Evolutionary conservation across 257 asterid genomes (phyloP).

Genomic region (Solanum sparsipilum): DNA sequence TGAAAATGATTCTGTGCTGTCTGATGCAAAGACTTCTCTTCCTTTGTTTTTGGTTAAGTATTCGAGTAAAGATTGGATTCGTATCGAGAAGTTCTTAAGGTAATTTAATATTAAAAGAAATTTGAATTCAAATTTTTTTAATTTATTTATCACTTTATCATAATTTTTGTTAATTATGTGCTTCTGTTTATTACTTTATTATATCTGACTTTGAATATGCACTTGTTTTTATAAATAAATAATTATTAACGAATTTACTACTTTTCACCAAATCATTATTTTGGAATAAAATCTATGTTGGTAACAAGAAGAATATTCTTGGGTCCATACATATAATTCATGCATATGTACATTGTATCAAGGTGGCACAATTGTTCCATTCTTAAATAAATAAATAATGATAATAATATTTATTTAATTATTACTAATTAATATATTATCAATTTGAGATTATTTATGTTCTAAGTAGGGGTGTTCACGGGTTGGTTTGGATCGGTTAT

Average conservation of each 20-base stretch:
- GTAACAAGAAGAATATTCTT: neutral
- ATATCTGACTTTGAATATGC: neutral
- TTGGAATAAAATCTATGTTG: neutral
- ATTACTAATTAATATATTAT: neutral
- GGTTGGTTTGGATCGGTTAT: too few relatives aligned
- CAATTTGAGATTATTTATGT: neutral
- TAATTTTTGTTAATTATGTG: neutral
- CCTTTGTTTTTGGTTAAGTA: neutral
- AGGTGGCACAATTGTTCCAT: neutral
- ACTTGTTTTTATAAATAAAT: neutral
- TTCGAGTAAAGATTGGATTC: too few relatives aligned
- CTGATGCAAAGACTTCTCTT: neutral
- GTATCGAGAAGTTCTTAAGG: neutral
- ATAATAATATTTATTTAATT: neutral
- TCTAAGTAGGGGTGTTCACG: neutral
- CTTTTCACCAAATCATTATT: neutral
- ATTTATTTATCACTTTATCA: too few relatives aligned
- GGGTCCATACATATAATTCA: neutral
- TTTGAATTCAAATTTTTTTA: accelerated
- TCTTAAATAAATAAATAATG: neutral
- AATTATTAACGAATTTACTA: neutral
- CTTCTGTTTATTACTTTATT: too few relatives aligned
- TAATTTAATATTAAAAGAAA: too few relatives aligned
- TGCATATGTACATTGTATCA: neutral
- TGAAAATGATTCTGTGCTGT: neutral